Base-by-base conservation (phyloP, 2,329 filamentous ascomycete genomes). In the Hypoxylon sp. region DNA sequence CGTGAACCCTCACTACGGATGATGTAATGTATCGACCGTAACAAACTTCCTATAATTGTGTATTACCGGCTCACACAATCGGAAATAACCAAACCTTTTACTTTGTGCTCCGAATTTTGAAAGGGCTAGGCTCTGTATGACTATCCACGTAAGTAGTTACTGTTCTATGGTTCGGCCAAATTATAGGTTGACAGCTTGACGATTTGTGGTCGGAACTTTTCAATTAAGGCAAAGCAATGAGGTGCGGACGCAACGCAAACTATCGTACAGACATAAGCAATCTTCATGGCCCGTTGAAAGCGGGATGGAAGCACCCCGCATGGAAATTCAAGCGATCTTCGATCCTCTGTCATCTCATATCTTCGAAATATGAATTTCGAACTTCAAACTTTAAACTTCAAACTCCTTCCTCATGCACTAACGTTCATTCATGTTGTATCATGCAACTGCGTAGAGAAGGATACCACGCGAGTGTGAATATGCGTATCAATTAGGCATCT, bases 1-100 rank as follows among this genome's bases (percentile, higher is more conserved):
- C 56, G 54, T 65, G 51, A 51, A 60, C 24, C 26, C 61, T 32
- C n/a, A 53, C 18, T 48, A 36, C 50, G 9, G 45, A 68, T 70
- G 68, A 70, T 70, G 68, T 63, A 70, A 70, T 70, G 46, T 51
- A 66, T 44, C 20, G 46, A 40, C 38, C 38, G 24, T 20, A 30
- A 50, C 18, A 32, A 36, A 46, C 44, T 28, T 33, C 12, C 18
- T 22, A n/a, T n/a, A n/a, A n/a, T n/a, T n/a, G n/a, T n/a, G n/a
- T n/a, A n/a, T n/a, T 38, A 45, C 5, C 26, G n/a, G 18, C 18
- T 18, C 28, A 14, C 28, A 20, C 9, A 40, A 20, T 20, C 14
- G 14, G 16, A 22, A 32, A n/a, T 36, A 22, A 26, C 20, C 2
- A n/a, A n/a, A n/a, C n/a, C n/a, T n/a, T n/a, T n/a, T n/a, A n/a